A percentile compares a stretch with the other conserved stretches of the same genome.
phyloP scores from a whole-genome alignment of 2,329 filamentous ascomycete genomes.

The Trichophyton verrucosum region DNA sequence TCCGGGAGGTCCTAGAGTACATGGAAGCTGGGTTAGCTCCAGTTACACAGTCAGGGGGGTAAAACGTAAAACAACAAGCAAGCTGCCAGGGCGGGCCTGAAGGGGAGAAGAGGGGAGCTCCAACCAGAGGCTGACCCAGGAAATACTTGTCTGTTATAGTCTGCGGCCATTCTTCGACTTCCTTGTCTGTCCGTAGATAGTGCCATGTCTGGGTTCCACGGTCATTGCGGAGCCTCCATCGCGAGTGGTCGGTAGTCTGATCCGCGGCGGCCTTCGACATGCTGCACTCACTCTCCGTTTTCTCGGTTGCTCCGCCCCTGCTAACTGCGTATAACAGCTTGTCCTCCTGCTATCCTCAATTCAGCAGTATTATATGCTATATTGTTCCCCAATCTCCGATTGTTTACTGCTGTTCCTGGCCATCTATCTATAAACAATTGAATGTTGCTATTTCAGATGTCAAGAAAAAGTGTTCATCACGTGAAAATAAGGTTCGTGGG shows the following conservation, averaged over 20 bases:
- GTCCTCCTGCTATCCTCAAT: no score
- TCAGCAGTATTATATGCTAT: neutral
- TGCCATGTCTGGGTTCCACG: slow-evolving; percentile 86
- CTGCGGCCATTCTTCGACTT: slow-evolving; percentile 69
- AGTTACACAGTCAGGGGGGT: neutral
- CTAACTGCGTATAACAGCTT: no score
- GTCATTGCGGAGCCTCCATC: slow-evolving; percentile 78
- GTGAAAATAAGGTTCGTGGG: neutral
- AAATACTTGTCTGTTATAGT: slow-evolving; percentile 80
- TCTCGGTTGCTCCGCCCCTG: no score
- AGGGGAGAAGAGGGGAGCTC: slow-evolving; percentile 11
- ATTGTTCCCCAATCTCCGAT: neutral
- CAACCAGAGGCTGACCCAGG: slow-evolving; percentile 65
- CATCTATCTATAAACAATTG: no score
- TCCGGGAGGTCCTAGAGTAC: slow-evolving; percentile 54
- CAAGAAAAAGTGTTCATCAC: neutral
- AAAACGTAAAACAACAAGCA: neutral
- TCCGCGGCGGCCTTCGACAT: slow-evolving; percentile 14
- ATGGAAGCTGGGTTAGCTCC: neutral
- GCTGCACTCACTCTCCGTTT: neutral
- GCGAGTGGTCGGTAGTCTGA: slow-evolving; percentile 58
- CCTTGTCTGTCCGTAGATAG: slow-evolving; percentile 64
- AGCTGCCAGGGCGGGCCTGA: neutral
- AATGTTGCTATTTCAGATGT: neutral
- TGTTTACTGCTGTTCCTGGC: no score